Base-by-base conservation (phyloP, 768 basidiomycete genomes). In the Suillus clintonianus region DNA sequence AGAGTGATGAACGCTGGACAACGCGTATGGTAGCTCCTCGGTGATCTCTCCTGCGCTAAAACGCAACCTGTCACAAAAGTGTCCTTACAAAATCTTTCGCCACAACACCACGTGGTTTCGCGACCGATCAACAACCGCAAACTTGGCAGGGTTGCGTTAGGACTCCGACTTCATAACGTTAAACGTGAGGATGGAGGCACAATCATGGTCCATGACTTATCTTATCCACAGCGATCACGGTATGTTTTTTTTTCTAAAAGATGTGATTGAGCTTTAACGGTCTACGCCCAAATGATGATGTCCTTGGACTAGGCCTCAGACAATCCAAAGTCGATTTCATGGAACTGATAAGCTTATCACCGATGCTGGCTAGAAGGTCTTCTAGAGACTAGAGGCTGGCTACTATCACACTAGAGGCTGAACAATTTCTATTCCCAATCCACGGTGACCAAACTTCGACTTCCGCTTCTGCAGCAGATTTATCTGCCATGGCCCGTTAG, bases 1-100 rank as follows among this genome's bases (percentile, higher is more conserved):
- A 47, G 50, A 51, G 61, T 55, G 36, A 41, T 15, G 50, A 27
- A 63, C 48, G 41, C 27, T 57, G 5, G 37, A 57, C 56, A 41
- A 39, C 56, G 39, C 56, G 56, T 41, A 30, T 57, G 10, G 10
- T 6, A 19, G 17, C 24, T 41, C 27, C 17, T 42, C 37, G 24
- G 9, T 56, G 55, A 39, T 39, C 9, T 56, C 39, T 56, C 9
- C 36, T 57, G 17, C 55, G 15, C 9, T 15, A 55, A 55, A 36
- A 14, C 14, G 15, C 37, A 56, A 56, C 24, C 9, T n/a, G 55
- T 56, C 36, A n/a, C n/a, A n/a, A n/a, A n/a, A n/a, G n/a, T n/a
- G n/a, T n/a, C 37, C 2, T 9, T 36, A 27, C 56, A 57, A 57
- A 56, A 56, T 56, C 54, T 56, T 56, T 36, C 22, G 19, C 56